phyloP scores from a whole-genome alignment of 2,329 filamentous ascomycete species.

The Penicillium sp. region DNA sequence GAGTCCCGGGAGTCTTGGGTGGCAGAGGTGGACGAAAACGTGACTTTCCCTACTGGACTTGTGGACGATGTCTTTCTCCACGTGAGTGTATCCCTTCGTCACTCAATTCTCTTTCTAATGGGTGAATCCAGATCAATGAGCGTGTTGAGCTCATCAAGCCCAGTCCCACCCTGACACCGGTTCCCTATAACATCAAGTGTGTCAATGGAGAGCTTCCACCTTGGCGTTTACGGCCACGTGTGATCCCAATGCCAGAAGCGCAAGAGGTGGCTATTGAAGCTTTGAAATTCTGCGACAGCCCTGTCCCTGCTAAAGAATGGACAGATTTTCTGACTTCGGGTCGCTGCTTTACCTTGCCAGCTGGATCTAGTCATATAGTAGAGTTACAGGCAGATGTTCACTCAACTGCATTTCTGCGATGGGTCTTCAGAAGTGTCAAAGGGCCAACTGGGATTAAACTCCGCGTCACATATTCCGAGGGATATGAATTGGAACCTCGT shows the following conservation, averaged over 20 bases:
- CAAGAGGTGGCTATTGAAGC: constrained; percentile 18
- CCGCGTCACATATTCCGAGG: constrained; percentile 34
- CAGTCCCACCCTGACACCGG: constrained; percentile 8
- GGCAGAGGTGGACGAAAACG: constrained; percentile 19
- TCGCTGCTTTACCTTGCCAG: constrained; percentile 7
- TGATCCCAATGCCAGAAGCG: constrained; percentile 38
- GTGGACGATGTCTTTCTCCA: constrained; percentile 45
- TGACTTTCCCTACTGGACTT: constrained; percentile 26
- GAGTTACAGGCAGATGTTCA: constrained; percentile 26
- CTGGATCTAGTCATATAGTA: constrained; percentile 14
- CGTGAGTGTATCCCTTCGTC: constrained; percentile 21
- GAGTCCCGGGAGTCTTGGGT: constrained; percentile 14
- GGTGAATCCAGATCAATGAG: constrained; percentile 21
- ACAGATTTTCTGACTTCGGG: not conserved
- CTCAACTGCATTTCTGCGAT: constrained; percentile 26
- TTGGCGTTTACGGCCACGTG: constrained; percentile 40
- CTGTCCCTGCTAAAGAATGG: constrained; percentile 7
- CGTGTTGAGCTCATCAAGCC: constrained; percentile 10
- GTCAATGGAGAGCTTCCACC: constrained; percentile 42
- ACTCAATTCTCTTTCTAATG: not conserved
- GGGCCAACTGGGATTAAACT: constrained; percentile 18
- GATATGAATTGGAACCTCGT: constrained; percentile 33
- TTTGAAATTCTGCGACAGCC: constrained; percentile 24
- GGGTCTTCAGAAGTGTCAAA: constrained; percentile 19
- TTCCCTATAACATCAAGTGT: constrained; percentile 32